A percentile compares a stretch with the other conserved stretches of the same genome.
Evolutionary conservation across 2,329 filamentous ascomycete genomes (phyloP).

Genomic region (Exophiala sp.): DNA sequence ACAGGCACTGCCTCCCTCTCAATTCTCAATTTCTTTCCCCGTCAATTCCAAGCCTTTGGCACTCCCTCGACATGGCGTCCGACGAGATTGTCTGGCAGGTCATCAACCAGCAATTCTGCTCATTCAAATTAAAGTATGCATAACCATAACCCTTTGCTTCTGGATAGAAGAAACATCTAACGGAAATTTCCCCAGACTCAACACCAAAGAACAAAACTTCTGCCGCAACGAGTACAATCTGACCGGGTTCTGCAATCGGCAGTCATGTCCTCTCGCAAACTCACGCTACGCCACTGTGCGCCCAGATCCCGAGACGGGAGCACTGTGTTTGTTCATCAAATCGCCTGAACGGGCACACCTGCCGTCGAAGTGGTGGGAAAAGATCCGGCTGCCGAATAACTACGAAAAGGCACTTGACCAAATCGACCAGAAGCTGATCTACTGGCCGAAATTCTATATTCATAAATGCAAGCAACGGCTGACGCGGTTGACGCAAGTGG

Average conservation of each 20-base stretch:
- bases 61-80: conserved; percentile 59
- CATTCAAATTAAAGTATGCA: conserved; percentile 82
- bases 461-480: conserved; percentile 97
- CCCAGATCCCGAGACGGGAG: conserved; percentile 69
- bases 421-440: conserved; percentile 77
- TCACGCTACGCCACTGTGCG: conserved; percentile 88
- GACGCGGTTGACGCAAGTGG: conserved; percentile 85
- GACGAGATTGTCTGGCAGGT: conserved; percentile 98
- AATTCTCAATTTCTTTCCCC: neutral
- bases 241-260: conserved; percentile 73
- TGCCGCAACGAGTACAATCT: conserved; percentile 94
- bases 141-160: neutral
- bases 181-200: conserved; percentile 45
- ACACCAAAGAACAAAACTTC: conserved; percentile 82
- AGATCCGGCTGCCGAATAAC: conserved; percentile 81
- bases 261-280: conserved; percentile 87
- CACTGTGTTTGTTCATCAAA: conserved; percentile 95
- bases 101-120: conserved; percentile 91
- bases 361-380: conserved; percentile 90
- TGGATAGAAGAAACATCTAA: neutral
- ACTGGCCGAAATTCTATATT: conserved; percentile 88
- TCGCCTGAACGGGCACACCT: conserved; percentile 82
- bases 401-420: conserved; percentile 84
- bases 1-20: neutral
- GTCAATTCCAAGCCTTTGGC: neutral